These are phyloP conservation scores for Scytalidium sp. DNA, from an alignment of 2,329 filamentous ascomycete species.

Conservation along the genomic window DNA sequence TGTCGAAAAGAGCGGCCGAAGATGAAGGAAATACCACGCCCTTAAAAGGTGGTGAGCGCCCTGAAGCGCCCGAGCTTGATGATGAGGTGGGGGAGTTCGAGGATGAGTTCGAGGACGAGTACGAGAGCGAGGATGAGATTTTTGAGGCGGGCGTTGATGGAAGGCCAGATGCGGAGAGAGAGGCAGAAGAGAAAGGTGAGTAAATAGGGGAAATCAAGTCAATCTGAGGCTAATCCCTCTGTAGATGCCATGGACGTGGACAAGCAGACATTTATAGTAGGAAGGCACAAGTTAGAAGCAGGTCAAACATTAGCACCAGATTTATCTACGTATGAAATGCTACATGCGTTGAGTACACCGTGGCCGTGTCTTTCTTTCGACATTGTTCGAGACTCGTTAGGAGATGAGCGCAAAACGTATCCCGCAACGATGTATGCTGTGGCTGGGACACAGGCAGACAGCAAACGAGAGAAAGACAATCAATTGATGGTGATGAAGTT, in stretches of 20 bases:
- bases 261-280: conserved; percentile 92
- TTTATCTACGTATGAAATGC: conserved; percentile 94
- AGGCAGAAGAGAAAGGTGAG: conserved; percentile 78
- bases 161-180: conserved; percentile 84
- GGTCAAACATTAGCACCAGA: conserved; percentile 91
- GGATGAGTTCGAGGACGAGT: conserved; percentile 92
- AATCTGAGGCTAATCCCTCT: conserved; percentile 15
- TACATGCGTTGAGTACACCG: conserved; percentile 88
- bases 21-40: conserved; percentile 44
- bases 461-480: conserved; percentile 74
- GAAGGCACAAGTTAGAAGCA: conserved; percentile 83
- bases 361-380: conserved; percentile 99
- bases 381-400: conserved; percentile 79
- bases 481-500: conserved; percentile 95
- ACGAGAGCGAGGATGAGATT: conserved; percentile 89
- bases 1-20: conserved; percentile 60
- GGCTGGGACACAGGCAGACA: conserved; percentile 88
- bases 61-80: conserved; percentile 64
- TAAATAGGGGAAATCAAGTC: conserved; percentile 12
- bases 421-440: conserved; percentile 95
- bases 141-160: conserved; percentile 93
- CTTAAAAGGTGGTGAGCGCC: conserved; percentile 59
- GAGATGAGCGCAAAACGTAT: conserved; percentile 87
- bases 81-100: conserved; percentile 79
- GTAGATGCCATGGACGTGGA: conserved; percentile 87